Evolutionary conservation across 1,284 basidiomycete genomes (phyloP).

Genomic region (Rhodotorula sp.): DNA sequence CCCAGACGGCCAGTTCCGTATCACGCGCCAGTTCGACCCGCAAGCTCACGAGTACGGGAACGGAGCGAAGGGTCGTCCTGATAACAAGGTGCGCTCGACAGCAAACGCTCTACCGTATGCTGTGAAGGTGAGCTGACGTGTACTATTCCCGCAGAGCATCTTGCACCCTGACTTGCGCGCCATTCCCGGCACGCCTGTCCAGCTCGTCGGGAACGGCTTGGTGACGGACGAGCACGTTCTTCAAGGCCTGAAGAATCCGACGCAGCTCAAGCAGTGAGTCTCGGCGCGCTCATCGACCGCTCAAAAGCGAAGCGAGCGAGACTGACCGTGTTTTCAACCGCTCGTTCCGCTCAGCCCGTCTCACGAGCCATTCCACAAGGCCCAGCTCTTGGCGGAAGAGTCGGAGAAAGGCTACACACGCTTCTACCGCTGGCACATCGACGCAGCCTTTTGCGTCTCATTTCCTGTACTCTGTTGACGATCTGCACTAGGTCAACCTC

Average conservation of each 20-base stretch:
- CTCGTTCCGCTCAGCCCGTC: conserved; percentile 55
- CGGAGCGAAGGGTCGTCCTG: conserved; percentile 7
- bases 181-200: conserved; percentile 47
- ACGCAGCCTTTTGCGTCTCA: conserved; percentile 65
- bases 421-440: conserved; percentile 56
- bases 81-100: conserved; percentile 11
- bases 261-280: conserved; percentile 56
- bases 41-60: conserved; percentile 43
- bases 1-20: conserved; percentile 29
- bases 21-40: conserved; percentile 23
- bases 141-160: conserved; percentile 32
- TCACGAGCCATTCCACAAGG: conserved; percentile 86
- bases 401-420: conserved; percentile 68
- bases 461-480: neutral
- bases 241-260: conserved; percentile 42
- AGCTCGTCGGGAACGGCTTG: conserved; percentile 49
- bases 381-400: conserved; percentile 70
- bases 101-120: too few species aligned
- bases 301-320: too few species aligned
- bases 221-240: conserved; percentile 32
- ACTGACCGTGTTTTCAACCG: too few species aligned
- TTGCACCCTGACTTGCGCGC: conserved; percentile 50
- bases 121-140: too few species aligned
- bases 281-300: too few species aligned
- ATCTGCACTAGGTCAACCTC: neutral